Base-by-base conservation (phyloP, 164 flowering plant species). In the Saururus chinensis region DNA sequence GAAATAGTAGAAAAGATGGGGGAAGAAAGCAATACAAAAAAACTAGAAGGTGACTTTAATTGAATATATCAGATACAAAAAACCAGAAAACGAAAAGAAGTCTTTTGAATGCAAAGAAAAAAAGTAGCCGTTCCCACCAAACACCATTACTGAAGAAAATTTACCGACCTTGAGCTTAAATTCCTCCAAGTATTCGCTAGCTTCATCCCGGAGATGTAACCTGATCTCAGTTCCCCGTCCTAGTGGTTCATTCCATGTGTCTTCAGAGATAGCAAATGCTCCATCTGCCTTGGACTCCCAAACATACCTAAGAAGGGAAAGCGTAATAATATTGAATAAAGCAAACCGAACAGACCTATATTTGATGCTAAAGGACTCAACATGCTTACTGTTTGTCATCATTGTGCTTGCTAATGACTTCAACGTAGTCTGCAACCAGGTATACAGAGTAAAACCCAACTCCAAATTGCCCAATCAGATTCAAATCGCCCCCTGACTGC, bases 241-340 rank as follows among this genome's bases (percentile, higher is more conserved):
- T 30, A 93, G 69, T 54, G 99, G 99, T 52, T 93, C 99, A 75
- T 90, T 90, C 92, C 87, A 84, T 7, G 62, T 66, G 71, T 93
- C 99, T 70, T 90, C 97, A 51, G 99, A 88, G 60, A 93, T 68
- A 5, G 97, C 96, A 76, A 93, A 93, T 40, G 90, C 74, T n/a
- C 99, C 97, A 83, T 90, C 99, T 62, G 99, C 99, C 81, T 86
- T 90, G 8, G 99, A 93, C 77, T 93, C 99, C 99, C 99, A 93
- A 0, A 93, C 91, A 70, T 93, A 75, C 82, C 98, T 93, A 68
- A 62, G 71, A 45, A 20, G 21, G 59, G 56, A 63, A 62, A 58
- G 53, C 37, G 65, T 23, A 22, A 35, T 16, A 22, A 35, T 19
- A 68, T 40, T 26, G 55, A 8, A 62, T 22, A 48, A 9, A 54